phyloP scores from a whole-genome alignment of 495 filamentous ascomycete genomes.

The Eremomyces bilateralis region DNA sequence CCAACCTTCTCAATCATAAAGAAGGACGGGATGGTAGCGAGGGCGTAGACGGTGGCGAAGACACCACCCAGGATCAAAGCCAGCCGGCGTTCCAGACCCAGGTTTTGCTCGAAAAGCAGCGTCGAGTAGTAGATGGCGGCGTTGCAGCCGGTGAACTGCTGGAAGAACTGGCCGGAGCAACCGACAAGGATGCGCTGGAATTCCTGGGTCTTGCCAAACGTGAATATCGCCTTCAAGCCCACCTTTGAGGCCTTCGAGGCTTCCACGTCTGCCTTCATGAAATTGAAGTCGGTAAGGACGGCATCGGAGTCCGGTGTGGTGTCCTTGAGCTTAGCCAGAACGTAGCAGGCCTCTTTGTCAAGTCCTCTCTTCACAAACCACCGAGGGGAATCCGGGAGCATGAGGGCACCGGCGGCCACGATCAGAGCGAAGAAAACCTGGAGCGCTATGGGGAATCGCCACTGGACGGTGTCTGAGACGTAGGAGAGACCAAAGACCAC shows the following conservation, averaged over 20 bases:
- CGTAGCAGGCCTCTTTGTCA: neutral
- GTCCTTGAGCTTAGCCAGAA: neutral
- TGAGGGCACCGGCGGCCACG: neutral
- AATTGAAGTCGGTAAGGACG: neutral
- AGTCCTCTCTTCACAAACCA: neutral
- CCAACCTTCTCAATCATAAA: conserved; percentile 30
- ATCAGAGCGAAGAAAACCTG: neutral
- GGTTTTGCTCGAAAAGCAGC: conserved; percentile 26
- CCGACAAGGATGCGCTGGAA: neutral
- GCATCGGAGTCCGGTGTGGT: neutral
- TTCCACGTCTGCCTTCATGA: neutral
- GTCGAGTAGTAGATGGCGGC: neutral
- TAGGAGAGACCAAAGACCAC: neutral
- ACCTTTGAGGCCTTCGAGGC: too few species aligned
- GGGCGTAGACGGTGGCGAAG: conserved; percentile 21
- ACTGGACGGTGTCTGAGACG: neutral
- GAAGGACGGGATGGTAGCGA: conserved; percentile 20
- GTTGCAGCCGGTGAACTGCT: neutral
- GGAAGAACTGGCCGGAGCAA: neutral
- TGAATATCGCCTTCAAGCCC: neutral
- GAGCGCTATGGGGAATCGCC: neutral
- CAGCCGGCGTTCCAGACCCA: conserved; percentile 29
- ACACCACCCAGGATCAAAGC: conserved; percentile 30
- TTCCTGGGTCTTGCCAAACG: neutral
- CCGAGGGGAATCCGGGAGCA: conserved; percentile 1